These are phyloP conservation scores for Mycena latifolia DNA, from an alignment of 768 basidiomycete species.

Conservation along the genomic window DNA sequence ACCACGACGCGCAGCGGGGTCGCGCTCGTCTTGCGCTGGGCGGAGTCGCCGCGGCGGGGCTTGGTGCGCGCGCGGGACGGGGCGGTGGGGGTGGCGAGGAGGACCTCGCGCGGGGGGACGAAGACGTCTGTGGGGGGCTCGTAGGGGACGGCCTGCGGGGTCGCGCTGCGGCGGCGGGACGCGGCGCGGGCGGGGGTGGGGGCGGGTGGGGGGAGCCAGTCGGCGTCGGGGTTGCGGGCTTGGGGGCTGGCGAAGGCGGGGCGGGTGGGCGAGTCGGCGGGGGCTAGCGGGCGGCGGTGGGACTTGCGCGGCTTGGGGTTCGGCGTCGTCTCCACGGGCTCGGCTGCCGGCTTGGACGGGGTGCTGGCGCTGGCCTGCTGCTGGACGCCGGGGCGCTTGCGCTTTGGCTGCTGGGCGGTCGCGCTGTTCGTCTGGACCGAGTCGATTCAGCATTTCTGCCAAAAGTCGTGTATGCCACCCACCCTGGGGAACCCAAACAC, in stretches of 20 bases:
- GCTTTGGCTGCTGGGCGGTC: too few species aligned
- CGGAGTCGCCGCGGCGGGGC: conserved; percentile 1
- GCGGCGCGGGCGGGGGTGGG: conserved; percentile 44
- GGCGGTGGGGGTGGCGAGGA: conserved; percentile 43
- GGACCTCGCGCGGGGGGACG: conserved; percentile 76
- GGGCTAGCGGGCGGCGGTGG: conserved; percentile 1
- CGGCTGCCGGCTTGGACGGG: conserved; percentile 38
- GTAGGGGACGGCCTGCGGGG: conserved; percentile 59
- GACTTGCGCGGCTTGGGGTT: conserved; percentile 74
- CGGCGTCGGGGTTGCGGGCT: conserved; percentile 58
- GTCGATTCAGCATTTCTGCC: too few species aligned
- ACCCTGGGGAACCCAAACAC: conserved; percentile 16
- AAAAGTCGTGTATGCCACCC: too few species aligned
- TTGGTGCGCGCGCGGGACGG: not conserved
- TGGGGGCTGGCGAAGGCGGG: not conserved
- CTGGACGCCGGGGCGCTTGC: conserved; percentile 50
- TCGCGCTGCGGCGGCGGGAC: conserved; percentile 57
- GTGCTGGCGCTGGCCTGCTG: too few species aligned
- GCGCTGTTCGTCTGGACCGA: too few species aligned
- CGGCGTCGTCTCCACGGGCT: conserved; percentile 58
- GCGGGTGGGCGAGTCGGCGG: conserved; percentile 28
- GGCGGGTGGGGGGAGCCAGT: conserved; percentile 51
- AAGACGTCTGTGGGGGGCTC: conserved; percentile 78
- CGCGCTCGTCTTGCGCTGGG: conserved; percentile 33
- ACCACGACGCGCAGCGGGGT: conserved; percentile 34